Evolutionary conservation across 345 rosid species (phyloP).

Genomic region (Salix exigua): DNA sequence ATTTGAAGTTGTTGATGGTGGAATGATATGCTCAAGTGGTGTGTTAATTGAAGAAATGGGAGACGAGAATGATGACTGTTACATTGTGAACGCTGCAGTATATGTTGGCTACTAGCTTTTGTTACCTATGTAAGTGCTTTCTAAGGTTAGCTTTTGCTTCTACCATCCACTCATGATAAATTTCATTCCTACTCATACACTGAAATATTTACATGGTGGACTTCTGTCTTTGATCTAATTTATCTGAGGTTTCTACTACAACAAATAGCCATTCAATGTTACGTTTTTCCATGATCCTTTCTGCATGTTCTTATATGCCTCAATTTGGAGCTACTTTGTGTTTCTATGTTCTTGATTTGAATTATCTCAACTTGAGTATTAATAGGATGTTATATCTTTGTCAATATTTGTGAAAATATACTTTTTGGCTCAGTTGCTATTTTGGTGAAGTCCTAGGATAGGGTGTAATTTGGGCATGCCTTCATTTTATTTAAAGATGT

Average conservation of each 20-base stretch:
- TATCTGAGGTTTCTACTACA: background rate
- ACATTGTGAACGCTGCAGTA: slow-evolving; percentile 82
- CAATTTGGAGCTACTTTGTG: background rate
- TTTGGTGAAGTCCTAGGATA: background rate
- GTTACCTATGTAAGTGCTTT: background rate
- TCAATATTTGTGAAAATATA: too few species aligned
- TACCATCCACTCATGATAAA: background rate
- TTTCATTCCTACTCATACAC: background rate
- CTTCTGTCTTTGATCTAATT: background rate
- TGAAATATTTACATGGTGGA: background rate
- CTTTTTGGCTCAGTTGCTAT: background rate
- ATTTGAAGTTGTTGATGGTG: slow-evolving; percentile 82
- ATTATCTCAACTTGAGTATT: background rate
- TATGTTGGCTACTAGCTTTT: slow-evolving; percentile 66
- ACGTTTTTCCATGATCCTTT: background rate
- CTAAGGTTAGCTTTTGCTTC: slow-evolving; percentile 23
- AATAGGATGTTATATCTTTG: background rate
- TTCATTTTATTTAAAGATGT: background rate
- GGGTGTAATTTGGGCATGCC: background rate
- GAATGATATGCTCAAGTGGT: slow-evolving; percentile 82
- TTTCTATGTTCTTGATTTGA: background rate
- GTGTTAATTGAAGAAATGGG: slow-evolving; percentile 85
- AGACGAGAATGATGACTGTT: slow-evolving; percentile 81
- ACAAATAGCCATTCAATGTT: background rate
- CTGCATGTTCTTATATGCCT: background rate